A percentile compares a stretch with the other conserved stretches of the same genome.
Evolutionary conservation across 768 basidiomycete species (phyloP).

Genomic region (Mrakia frigida): DNA sequence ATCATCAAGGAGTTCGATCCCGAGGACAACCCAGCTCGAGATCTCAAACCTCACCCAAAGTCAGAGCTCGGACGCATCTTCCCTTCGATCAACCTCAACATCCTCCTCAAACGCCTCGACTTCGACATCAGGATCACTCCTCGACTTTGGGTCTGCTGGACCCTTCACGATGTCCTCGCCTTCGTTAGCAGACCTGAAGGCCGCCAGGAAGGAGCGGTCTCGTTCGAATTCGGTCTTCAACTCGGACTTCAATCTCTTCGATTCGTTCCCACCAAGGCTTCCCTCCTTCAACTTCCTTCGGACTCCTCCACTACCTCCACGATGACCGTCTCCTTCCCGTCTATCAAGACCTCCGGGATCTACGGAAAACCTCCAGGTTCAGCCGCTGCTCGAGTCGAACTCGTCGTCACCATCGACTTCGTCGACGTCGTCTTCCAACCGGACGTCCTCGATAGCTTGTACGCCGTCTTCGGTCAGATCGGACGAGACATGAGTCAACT

Average conservation of each 20-base stretch:
- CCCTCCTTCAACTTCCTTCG: slow-evolving; percentile 4
- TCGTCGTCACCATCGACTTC: slow-evolving; percentile 60
- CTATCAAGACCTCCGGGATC: not conserved
- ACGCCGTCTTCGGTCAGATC: slow-evolving; percentile 9
- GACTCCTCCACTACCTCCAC: not conserved
- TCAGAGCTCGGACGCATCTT: not conserved
- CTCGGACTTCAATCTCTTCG: slow-evolving; percentile 33
- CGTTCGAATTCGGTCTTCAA: slow-evolving; percentile 30
- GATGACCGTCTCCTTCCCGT: slow-evolving; percentile 11
- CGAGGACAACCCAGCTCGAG: not conserved
- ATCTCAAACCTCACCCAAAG: not conserved
- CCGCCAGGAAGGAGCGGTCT: not conserved
- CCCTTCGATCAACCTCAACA: slow-evolving; percentile 13
- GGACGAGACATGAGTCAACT: slow-evolving; percentile 18
- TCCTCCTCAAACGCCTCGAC: slow-evolving; percentile 28
- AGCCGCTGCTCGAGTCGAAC: slow-evolving; percentile 47
- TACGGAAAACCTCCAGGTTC: not conserved
- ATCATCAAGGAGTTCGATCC: slow-evolving; percentile 60
- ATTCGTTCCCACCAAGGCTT: slow-evolving; percentile 30
- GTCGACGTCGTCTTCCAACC: slow-evolving; percentile 58
- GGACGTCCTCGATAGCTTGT: slow-evolving; percentile 19
- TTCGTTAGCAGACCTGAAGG: not conserved
- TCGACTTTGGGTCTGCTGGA: slow-evolving; percentile 34
- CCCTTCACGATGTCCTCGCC: slow-evolving; percentile 21
- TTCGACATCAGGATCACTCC: slow-evolving; percentile 34